Evolutionary conservation across 1,139 yeast genomes (phyloP).

Genomic region (Protomyces inouyei): DNA sequence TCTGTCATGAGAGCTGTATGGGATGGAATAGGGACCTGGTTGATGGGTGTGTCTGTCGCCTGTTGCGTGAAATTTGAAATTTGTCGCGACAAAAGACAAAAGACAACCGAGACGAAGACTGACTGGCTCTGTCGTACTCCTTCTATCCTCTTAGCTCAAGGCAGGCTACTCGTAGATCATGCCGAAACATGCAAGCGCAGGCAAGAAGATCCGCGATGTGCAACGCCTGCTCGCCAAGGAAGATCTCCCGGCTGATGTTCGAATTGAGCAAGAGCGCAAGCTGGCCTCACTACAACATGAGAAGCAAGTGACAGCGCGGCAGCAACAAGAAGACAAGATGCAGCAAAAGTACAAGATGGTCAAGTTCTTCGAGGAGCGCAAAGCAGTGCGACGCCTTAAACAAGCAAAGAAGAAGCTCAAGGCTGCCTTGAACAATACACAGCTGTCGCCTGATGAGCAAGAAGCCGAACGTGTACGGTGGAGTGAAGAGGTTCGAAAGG

Average conservation of each 20-base stretch:
- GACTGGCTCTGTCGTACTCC: no score
- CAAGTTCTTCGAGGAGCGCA: conserved; percentile 82
- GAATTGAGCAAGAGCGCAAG: conserved; percentile 80
- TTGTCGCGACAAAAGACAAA: not conserved
- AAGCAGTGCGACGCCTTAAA: conserved; percentile 65
- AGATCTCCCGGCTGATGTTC: conserved; percentile 66
- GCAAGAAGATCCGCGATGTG: conserved; percentile 77
- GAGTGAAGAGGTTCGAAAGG: conserved; percentile 9
- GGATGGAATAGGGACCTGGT: no score
- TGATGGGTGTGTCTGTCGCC: no score
- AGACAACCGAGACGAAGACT: not conserved
- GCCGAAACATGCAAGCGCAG: not conserved
- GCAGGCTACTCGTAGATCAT: not conserved
- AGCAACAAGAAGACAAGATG: conserved; percentile 52
- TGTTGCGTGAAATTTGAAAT: not conserved
- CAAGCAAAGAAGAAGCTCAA: conserved; percentile 69
- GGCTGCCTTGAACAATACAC: conserved; percentile 41
- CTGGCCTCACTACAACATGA: conserved; percentile 67
- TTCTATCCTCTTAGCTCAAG: no score
- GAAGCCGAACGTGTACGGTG: not conserved
- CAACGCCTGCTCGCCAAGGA: conserved; percentile 60
- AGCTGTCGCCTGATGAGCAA: conserved; percentile 7
- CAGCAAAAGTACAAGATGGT: conserved; percentile 92
- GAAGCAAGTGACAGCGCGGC: conserved; percentile 51
- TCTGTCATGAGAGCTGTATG: no score